Percentiles rank a stretch among this genome's conserved stretches.
These are phyloP conservation scores for Phytopythium mirpurense DNA, from an alignment of 352 stramenopile genomes.

Conservation along the genomic window DNA sequence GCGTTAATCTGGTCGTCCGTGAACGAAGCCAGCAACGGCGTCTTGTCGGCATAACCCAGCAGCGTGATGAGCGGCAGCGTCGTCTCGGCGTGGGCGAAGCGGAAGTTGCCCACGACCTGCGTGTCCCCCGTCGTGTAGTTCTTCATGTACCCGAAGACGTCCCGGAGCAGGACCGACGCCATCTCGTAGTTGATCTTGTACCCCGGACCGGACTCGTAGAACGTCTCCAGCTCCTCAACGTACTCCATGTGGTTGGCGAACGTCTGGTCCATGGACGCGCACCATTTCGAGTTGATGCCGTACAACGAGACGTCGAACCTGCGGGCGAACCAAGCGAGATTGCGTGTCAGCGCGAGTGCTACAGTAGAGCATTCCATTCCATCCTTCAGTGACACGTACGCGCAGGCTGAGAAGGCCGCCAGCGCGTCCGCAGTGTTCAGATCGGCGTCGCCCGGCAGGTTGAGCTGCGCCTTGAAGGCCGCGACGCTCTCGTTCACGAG, in stretches of 20 bases:
- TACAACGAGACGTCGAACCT: conserved; percentile 69
- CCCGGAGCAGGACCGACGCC: conserved; percentile 48
- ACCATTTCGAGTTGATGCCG: conserved; percentile 47
- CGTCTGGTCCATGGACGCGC: conserved; percentile 37
- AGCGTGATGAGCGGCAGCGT: conserved; percentile 64
- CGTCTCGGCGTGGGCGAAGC: conserved; percentile 75
- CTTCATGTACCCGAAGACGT: conserved; percentile 47
- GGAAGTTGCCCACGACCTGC: conserved; percentile 33
- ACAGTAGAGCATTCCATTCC: conserved; percentile 1
- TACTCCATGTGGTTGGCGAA: conserved; percentile 54
- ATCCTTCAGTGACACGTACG: conserved; percentile 33
- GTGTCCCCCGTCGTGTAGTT: conserved; percentile 30
- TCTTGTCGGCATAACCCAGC: conserved; percentile 42
- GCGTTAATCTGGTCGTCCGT: conserved; percentile 29
- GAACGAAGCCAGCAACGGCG: conserved; percentile 26
- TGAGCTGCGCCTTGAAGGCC: conserved; percentile 30
- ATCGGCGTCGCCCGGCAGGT: conserved; percentile 19
- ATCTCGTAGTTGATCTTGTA: conserved; percentile 78
- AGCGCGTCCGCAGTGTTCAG: conserved; percentile 38
- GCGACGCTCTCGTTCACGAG: conserved; percentile 23
- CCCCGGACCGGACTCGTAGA: conserved; percentile 54
- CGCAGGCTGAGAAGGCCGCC: conserved; percentile 54
- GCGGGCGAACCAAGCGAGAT: neutral
- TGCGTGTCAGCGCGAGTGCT: neutral
- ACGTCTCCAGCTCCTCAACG: conserved; percentile 58